A percentile compares a stretch with the other conserved stretches of the same genome.
Evolutionary conservation across 331 rosid species (phyloP).

Genomic region (Dryas integrifolia): DNA sequence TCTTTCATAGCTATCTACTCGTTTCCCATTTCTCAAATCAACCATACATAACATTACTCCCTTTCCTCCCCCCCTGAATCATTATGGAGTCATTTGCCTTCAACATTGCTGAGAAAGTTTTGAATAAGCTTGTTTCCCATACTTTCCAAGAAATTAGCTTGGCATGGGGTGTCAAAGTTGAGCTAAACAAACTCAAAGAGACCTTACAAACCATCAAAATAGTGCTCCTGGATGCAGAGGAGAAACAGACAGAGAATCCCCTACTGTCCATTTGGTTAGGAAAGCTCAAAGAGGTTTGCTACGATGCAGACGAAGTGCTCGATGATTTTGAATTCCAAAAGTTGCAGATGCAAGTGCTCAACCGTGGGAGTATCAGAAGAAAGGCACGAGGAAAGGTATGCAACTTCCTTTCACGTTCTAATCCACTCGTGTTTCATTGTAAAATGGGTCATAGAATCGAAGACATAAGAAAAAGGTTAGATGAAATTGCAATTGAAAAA

Average conservation of each 20-base stretch:
- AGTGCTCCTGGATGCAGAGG: conserved; percentile 20
- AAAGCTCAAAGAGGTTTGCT: background rate
- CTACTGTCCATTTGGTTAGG: conserved; percentile 1
- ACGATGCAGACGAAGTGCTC: conserved; percentile 2
- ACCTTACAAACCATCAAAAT: background rate
- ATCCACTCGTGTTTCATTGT: background rate
- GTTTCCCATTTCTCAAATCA: too few species aligned
- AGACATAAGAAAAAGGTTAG: conserved; percentile 6
- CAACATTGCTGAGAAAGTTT: conserved; percentile 21
- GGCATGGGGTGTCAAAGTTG: background rate
- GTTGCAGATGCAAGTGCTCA: background rate
- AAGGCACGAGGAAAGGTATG: background rate
- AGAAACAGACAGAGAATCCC: background rate
- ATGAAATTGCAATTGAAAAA: conserved; percentile 1
- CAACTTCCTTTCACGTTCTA: conserved; percentile 3
- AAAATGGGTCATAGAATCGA: background rate
- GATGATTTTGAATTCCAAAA: background rate
- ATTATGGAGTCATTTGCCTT: background rate
- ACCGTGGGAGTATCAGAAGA: too few species aligned
- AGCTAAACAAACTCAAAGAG: background rate
- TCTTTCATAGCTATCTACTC: too few species aligned
- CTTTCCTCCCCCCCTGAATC: background rate
- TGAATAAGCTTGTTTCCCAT: conserved; percentile 18
- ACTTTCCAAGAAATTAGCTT: conserved; percentile 13
- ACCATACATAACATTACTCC: background rate